Percentiles rank a stretch among this genome's conserved stretches.
Conservation (phyloP, 78 protist genomes). For the Thecamonas trahens region DNA sequence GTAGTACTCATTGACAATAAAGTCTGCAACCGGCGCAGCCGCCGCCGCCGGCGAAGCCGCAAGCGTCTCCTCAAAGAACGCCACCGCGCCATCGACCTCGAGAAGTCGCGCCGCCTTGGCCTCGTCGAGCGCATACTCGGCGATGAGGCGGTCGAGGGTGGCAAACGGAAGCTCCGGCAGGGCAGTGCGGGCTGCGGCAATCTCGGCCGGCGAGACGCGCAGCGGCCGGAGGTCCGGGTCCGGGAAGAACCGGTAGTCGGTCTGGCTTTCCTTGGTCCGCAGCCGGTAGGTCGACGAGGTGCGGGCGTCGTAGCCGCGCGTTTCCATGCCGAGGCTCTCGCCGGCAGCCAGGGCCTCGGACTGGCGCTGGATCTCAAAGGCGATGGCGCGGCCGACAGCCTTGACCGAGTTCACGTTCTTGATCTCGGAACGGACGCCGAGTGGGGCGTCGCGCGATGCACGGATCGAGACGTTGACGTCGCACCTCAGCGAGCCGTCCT, state of each 20-base stretch:
- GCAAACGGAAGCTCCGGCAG: constrained; percentile 17
- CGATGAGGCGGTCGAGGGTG: neutral
- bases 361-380: constrained; percentile 45
- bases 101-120: neutral
- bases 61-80: too few species aligned
- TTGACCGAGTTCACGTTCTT: constrained; percentile 69
- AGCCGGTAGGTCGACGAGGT: constrained; percentile 29
- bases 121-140: constrained; percentile 2
- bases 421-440: constrained; percentile 57
- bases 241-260: constrained; percentile 57
- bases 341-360: constrained; percentile 44
- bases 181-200: neutral
- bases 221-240: constrained; percentile 72
- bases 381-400: constrained; percentile 38
- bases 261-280: constrained; percentile 45
- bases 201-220: neutral
- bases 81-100: too few species aligned
- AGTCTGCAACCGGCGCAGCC: too few species aligned
- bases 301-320: constrained; percentile 17
- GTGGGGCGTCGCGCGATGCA: neutral
- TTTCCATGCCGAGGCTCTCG: neutral
- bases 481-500: constrained; percentile 68
- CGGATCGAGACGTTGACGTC: constrained; percentile 73
- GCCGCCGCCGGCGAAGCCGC: too few species aligned
- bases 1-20: too few species aligned